Percentiles rank a stretch among this genome's conserved stretches.
Conservation (phyloP, 2,329 filamentous ascomycete species). For the Ilyonectria sp. region DNA sequence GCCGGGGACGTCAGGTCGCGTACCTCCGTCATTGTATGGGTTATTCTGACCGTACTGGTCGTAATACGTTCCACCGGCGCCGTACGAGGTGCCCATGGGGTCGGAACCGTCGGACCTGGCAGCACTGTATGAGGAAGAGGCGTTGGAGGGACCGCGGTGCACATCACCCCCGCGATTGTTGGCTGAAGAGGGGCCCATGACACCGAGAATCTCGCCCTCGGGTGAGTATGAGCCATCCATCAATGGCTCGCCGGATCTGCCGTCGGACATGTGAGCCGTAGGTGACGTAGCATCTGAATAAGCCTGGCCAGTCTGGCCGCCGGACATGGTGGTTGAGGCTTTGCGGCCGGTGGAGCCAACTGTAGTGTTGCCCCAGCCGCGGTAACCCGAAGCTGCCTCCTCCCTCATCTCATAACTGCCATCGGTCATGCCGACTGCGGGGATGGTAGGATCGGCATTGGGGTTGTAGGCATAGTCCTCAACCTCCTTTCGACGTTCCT, state of each 20-base stretch:
- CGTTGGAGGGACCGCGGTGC: constrained; percentile 92
- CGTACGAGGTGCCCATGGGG: constrained; percentile 63
- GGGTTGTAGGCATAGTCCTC: constrained; percentile 98
- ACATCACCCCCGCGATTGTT: constrained; percentile 79
- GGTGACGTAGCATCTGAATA: constrained; percentile 84
- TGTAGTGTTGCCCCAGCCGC: constrained; percentile 92
- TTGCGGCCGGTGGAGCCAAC: constrained; percentile 81
- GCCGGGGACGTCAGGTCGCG: constrained; percentile 70
- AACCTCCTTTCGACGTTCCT: constrained; percentile 93
- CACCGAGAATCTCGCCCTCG: constrained; percentile 88
- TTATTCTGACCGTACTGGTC: constrained; percentile 72
- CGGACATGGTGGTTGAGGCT: constrained; percentile 90
- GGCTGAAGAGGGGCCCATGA: constrained; percentile 80
- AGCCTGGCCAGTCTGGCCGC: constrained; percentile 74
- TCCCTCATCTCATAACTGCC: constrained; percentile 83
- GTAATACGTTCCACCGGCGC: constrained; percentile 66
- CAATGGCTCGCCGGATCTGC: constrained; percentile 77
- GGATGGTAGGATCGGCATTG: constrained; percentile 91
- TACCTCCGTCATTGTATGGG: constrained; percentile 66
- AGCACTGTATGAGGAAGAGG: constrained; percentile 94
- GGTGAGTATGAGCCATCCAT: constrained; percentile 67
- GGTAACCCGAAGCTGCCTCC: constrained; percentile 84
- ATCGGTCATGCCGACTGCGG: constrained; percentile 63
- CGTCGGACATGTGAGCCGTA: constrained; percentile 75
- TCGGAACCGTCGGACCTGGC: constrained; percentile 81